Percentiles rank a stretch among this genome's conserved stretches.
These are phyloP conservation scores for Ophiostoma pallidulum DNA, from an alignment of 2,329 filamentous ascomycete genomes.

Conservation along the genomic window DNA sequence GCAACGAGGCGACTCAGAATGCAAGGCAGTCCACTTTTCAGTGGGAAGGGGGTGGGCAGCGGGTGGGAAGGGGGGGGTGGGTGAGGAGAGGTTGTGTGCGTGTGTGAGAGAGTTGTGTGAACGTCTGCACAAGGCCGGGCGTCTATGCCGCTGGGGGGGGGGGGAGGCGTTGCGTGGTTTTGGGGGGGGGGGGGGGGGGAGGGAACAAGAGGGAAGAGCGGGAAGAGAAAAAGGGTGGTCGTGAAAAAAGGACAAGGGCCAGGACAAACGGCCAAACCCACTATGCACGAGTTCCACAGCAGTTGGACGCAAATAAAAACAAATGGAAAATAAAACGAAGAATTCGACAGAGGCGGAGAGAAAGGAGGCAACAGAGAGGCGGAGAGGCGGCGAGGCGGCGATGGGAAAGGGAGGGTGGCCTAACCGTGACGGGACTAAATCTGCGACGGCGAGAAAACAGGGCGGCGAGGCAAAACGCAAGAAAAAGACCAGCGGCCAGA, in stretches of 20 bases:
- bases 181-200: conserved; percentile 10
- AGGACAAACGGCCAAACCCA: conserved; percentile 5
- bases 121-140: conserved; percentile 12
- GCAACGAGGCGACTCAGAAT: no score
- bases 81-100: no score
- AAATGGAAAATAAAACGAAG: neutral
- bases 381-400: neutral
- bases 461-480: no score
- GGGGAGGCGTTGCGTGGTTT: conserved; percentile 12
- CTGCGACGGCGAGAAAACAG: conserved; percentile 10
- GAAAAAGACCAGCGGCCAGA: no score
- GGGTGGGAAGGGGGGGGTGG: neutral
- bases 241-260: conserved; percentile 1
- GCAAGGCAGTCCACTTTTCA: no score
- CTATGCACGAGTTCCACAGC: no score
- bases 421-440: conserved; percentile 1
- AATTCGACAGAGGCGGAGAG: neutral
- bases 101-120: conserved; percentile 9
- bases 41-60: no score
- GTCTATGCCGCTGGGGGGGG: conserved; percentile 11
- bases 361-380: neutral
- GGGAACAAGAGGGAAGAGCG: conserved; percentile 4
- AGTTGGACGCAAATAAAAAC: no score
- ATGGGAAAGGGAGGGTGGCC: no score
- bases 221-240: conserved; percentile 1